phyloP scores from a whole-genome alignment of 2,329 filamentous ascomycete species.

The Chrysoporthe austroafricana region DNA sequence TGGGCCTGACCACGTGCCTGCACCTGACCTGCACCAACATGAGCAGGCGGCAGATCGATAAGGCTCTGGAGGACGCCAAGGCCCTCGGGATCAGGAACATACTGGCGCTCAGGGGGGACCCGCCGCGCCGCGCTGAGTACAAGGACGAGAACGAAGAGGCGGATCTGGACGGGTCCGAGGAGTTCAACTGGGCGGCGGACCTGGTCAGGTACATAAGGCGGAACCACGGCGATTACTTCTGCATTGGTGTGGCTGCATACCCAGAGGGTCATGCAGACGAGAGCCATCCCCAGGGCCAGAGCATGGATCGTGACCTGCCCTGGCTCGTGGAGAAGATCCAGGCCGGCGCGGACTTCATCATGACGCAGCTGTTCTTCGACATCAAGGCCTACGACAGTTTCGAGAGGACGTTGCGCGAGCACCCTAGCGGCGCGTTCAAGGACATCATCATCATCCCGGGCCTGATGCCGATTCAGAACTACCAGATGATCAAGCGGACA shows the following conservation, averaged over 20 bases:
- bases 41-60: constrained; percentile 83
- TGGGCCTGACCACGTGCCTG: constrained; percentile 91
- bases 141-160: constrained; percentile 61
- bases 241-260: constrained; percentile 91
- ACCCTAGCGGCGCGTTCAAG: constrained; percentile 84
- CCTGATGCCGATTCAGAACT: constrained; percentile 96
- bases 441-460: constrained; percentile 89
- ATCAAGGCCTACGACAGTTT: constrained; percentile 80
- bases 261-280: constrained; percentile 95
- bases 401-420: constrained; percentile 74
- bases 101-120: constrained; percentile 87
- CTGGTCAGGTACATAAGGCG: constrained; percentile 86
- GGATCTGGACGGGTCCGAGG: constrained; percentile 72
- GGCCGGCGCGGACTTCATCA: constrained; percentile 95
- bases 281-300: constrained; percentile 73
- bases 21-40: constrained; percentile 99
- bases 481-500: constrained; percentile 91
- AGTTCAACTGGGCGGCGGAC: constrained; percentile 88
- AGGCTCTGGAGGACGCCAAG: constrained; percentile 88
- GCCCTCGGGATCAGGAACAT: constrained; percentile 92
- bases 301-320: constrained; percentile 78
- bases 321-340: constrained; percentile 88
- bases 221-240: constrained; percentile 92
- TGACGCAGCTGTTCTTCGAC: constrained; percentile 98
- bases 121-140: constrained; percentile 88